Evolutionary conservation across 2,329 filamentous ascomycete genomes (phyloP), one percentile per base, ranked within the genome.

Genomic region (Nothomitra cinnamomea): DNA sequence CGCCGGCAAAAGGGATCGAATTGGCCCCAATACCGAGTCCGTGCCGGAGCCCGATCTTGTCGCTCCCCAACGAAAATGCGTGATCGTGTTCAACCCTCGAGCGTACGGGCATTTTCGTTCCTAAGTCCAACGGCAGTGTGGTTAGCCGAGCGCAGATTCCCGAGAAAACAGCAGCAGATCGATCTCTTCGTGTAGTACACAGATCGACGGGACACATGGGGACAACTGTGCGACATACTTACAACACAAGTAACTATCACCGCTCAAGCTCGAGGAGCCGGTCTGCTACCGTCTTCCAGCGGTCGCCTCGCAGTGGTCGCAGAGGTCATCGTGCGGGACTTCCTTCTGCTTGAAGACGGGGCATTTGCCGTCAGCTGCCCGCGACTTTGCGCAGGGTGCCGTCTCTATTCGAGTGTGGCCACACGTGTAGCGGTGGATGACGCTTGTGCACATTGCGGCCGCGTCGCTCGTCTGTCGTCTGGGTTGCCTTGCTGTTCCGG

Each of bases 361-460:
- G 21, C 42, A 36, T 22, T 53, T 35, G 25, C 51, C 51, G 28
- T 48, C 43, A 2, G 35, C 19, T 36, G 19, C 51, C 45, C 42
- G 38, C 12, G 51, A 53, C 19, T 43, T 25, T 50, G 53, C 53
- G 24, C 53, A 54, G 19, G 53, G 53, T 13, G 53, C 53, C 24
- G 45, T 45, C 45, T 54, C 53, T 35, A n/a, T 35, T 19, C 17
- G 22, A 8, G 32, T 12, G 43, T 54, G 53, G 8, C 53, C 53
- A 24, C 53, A 54, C 42, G 40, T 36, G 49, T 54, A 54, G 24
- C 47, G 32, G 28, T 54, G 53, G 19, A 48, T 28, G 42, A 54
- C 32, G 10, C 22, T 54, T 15, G 53, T 54, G 32, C 53, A 54
- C 53, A 54, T 54, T 24, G 43, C 17, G 15, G 24, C 25, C 28